Conservation (phyloP, 2,329 filamentous ascomycete genomes). For the Ophiostoma sp. region DNA sequence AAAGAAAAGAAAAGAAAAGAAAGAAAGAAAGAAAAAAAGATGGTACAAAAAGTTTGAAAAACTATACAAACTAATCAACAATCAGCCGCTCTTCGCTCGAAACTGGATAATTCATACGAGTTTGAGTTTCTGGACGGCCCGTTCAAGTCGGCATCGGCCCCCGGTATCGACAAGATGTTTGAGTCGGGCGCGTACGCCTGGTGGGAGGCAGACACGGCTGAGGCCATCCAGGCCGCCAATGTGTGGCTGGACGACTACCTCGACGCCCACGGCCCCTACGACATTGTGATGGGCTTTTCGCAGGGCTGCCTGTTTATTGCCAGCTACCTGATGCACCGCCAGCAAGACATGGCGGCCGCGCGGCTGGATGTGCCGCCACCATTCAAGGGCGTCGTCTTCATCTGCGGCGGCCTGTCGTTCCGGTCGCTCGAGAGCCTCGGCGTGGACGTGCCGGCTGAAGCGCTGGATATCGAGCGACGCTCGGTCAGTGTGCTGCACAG, state of each 20-base stretch:
- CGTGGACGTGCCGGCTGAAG: conserved; percentile 32
- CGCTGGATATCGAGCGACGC: conserved; percentile 31
- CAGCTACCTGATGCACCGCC: conserved; percentile 38
- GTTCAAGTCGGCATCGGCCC: conserved; percentile 31
- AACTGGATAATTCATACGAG: conserved; percentile 31
- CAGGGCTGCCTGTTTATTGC: conserved; percentile 38
- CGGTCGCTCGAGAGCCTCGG: conserved; percentile 35
- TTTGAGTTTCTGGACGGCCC: conserved; percentile 37
- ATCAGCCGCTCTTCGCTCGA: conserved; percentile 34
- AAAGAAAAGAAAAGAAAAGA: neutral
- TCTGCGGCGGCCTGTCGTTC: conserved; percentile 38
- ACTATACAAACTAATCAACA: neutral
- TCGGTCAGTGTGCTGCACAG: conserved; percentile 29
- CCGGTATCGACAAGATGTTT: conserved; percentile 35
- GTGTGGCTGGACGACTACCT: conserved; percentile 36
- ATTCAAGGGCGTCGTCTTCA: conserved; percentile 39
- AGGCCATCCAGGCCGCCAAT: conserved; percentile 34
- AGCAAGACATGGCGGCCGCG: conserved; percentile 29
- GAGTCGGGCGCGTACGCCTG: conserved; percentile 31
- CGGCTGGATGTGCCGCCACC: conserved; percentile 29
- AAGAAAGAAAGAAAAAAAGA: neutral
- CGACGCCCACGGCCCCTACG: conserved; percentile 34
- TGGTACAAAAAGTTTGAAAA: no score
- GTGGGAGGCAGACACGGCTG: conserved; percentile 30
- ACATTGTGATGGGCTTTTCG: conserved; percentile 36